Evolutionary conservation across 176 grass and related monocot genomes (phyloP).

Genomic region (Tuctoria greenei): DNA sequence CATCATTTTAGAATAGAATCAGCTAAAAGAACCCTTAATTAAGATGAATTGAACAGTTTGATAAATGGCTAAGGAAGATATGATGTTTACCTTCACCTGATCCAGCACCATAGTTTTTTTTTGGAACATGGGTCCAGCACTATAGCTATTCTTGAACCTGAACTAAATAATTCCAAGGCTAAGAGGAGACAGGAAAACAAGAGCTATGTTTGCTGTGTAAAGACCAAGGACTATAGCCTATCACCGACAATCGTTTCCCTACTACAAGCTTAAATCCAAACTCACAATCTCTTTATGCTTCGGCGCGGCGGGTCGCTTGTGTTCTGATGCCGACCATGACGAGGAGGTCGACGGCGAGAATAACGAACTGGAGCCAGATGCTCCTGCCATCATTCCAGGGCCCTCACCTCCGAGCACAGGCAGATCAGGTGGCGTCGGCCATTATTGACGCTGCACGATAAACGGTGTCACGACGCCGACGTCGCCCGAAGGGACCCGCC

Average conservation of each 20-base stretch:
- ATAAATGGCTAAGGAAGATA: not conserved
- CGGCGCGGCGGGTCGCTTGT: conserved; percentile 22
- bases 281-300: conserved; percentile 57
- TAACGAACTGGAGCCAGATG: not conserved
- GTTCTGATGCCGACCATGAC: conserved; percentile 35
- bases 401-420: conserved; percentile 34
- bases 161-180: conserved; percentile 8
- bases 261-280: conserved; percentile 85
- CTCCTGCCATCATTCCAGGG: not conserved
- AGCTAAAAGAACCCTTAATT: not conserved
- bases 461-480: conserved; percentile 13
- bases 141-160: too few relatives aligned
- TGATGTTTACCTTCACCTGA: not conserved
- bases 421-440: not conserved
- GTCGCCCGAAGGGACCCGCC: conserved; percentile 27
- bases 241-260: conserved; percentile 19
- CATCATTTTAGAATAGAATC: not conserved
- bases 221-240: conserved; percentile 8
- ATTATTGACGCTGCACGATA: conserved; percentile 17
- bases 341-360: conserved; percentile 49
- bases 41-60: not conserved
- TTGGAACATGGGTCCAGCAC: too few relatives aligned
- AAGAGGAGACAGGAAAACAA: not conserved
- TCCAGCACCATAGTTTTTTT: too few relatives aligned
- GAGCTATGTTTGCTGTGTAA: conserved; percentile 10